phyloP scores from a whole-genome alignment of 140 eudicot species.

The Anethum foeniculum region DNA sequence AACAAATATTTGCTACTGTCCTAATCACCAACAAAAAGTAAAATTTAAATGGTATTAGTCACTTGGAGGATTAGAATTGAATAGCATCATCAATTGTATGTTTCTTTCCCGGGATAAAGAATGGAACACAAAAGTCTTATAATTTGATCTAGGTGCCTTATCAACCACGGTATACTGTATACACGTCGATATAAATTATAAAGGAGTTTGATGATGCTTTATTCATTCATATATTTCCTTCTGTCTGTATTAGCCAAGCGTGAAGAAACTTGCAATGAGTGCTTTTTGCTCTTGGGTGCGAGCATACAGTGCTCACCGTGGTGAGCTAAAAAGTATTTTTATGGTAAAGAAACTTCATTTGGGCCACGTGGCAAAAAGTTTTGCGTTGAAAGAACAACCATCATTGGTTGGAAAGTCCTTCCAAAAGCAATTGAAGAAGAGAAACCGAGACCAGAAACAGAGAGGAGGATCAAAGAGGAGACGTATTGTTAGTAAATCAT shows the following conservation, averaged over 20 bases:
- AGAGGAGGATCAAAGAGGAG: constrained; percentile 52
- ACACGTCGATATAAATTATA: no score
- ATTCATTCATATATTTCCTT: background rate
- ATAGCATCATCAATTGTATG: background rate
- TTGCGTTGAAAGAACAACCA: constrained; percentile 91
- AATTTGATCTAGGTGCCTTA: background rate
- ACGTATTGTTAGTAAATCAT: constrained; percentile 26
- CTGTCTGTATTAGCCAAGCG: constrained; percentile 32
- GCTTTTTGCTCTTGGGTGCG: constrained; percentile 95
- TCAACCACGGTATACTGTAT: background rate
- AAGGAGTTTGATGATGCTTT: background rate
- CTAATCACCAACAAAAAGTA: background rate
- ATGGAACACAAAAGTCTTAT: background rate
- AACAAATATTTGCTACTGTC: background rate
- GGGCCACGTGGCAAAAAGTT: constrained; percentile 94
- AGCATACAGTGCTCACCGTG: constrained; percentile 94
- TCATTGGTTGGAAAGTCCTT: constrained; percentile 71
- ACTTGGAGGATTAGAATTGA: background rate
- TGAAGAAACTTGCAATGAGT: constrained; percentile 52
- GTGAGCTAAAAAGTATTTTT: constrained; percentile 75
- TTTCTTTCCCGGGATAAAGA: background rate
- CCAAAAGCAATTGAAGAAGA: constrained; percentile 69
- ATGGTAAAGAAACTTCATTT: constrained; percentile 92
- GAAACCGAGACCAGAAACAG: constrained; percentile 56
- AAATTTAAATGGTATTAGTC: background rate